A percentile compares a stretch with the other conserved stretches of the same genome.
Evolutionary conservation across 805 yeast genomes (phyloP).

Genomic region (Metschnikowia sp.): DNA sequence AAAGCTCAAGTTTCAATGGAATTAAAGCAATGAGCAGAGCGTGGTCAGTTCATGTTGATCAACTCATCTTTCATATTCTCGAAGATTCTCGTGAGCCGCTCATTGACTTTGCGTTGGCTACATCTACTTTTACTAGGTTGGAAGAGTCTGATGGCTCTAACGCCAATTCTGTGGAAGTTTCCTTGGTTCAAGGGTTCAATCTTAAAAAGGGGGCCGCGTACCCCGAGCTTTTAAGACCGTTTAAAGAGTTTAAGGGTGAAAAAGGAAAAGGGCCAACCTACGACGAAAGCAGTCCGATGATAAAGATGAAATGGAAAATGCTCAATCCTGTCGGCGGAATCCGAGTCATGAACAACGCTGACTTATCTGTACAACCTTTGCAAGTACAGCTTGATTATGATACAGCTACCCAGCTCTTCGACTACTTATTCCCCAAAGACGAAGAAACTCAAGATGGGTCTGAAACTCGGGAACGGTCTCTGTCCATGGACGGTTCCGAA

Average conservation of each 20-base stretch:
- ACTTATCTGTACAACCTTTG: constrained; percentile 60
- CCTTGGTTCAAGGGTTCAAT: constrained; percentile 67
- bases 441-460: constrained; percentile 26
- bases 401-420: constrained; percentile 59
- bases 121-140: constrained; percentile 56
- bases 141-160: constrained; percentile 68
- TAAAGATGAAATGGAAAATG: constrained; percentile 63
- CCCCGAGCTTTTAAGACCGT: constrained; percentile 69
- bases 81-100: constrained; percentile 60
- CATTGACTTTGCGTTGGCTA: constrained; percentile 64
- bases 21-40: constrained; percentile 9
- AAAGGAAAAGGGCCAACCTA: constrained; percentile 9
- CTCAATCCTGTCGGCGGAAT: constrained; percentile 88
- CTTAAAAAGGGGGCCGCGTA: constrained; percentile 53
- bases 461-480: constrained; percentile 18
- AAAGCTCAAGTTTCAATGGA: constrained; percentile 8
- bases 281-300: constrained; percentile 21
- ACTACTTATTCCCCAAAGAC: constrained; percentile 67
- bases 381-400: constrained; percentile 69
- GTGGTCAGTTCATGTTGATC: constrained; percentile 46
- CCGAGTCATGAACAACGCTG: constrained; percentile 66
- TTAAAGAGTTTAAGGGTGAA: constrained; percentile 17
- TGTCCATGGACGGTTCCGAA: constrained; percentile 21
- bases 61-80: constrained; percentile 67
- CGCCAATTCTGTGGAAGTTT: constrained; percentile 54